phyloP scores from a whole-genome alignment of 495 filamentous ascomycete genomes.

The Penicillium steckii region DNA sequence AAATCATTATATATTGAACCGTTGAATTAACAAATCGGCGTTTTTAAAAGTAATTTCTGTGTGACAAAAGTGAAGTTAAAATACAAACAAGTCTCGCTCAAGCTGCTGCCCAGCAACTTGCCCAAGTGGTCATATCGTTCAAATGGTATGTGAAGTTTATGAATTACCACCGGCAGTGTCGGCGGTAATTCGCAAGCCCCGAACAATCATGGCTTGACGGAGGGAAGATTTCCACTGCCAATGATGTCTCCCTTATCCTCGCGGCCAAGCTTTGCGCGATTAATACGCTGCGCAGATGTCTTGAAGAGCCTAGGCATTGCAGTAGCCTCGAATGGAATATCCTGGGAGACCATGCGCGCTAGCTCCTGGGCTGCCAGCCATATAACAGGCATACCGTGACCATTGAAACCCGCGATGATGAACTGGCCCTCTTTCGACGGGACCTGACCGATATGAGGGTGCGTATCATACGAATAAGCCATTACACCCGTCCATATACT shows the following conservation, averaged over 20 bases:
- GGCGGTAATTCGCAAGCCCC: background rate
- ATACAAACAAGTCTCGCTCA: too few species aligned
- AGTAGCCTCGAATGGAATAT: conserved; percentile 34
- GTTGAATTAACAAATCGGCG: too few species aligned
- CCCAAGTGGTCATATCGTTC: too few species aligned
- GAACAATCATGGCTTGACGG: conserved; percentile 13
- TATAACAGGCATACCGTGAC: conserved; percentile 54
- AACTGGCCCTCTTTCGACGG: conserved; percentile 41
- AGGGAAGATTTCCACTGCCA: conserved; percentile 10
- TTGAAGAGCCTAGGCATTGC: conserved; percentile 37
- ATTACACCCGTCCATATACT: conserved; percentile 52
- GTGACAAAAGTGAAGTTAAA: too few species aligned
- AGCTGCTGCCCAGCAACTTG: too few species aligned
- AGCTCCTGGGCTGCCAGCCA: conserved; percentile 42
- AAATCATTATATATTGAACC: too few species aligned
- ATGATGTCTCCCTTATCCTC: conserved; percentile 21
- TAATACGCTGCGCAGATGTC: conserved; percentile 19
- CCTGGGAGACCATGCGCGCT: conserved; percentile 42
- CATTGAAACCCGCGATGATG: conserved; percentile 53
- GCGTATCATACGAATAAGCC: conserved; percentile 42
- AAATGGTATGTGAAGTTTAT: too few species aligned
- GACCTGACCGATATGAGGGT: conserved; percentile 49
- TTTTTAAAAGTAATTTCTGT: too few species aligned
- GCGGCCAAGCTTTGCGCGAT: conserved; percentile 12
- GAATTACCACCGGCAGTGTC: too few species aligned